Base-by-base conservation (phyloP, 306 rosid genomes). In the Lathyrus sativus region DNA sequence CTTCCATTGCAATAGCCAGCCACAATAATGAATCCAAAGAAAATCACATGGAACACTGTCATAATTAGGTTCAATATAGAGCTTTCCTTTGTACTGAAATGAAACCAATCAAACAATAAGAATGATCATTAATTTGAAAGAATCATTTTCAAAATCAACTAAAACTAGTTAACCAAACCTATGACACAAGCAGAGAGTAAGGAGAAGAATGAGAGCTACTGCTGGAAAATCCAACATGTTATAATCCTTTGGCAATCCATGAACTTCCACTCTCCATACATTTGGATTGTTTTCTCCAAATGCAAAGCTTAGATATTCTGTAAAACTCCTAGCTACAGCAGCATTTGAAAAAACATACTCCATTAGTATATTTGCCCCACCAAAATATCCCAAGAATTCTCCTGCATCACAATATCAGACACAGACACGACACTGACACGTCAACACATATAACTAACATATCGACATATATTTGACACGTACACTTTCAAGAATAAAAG, bases 341-440 rank as follows among this genome's bases (percentile, higher is more conserved):
- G 98, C 98, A 73, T 92, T 92, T 65, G 98, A 92, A 71, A 92
- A 70, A 17, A 92, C 98, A 83, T 92, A 92, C 80, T 86, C 98
- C 98, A 92, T 75, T 7, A 92, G 72, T 70, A 92, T 86, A 72
- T 88, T 92, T 67, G 98, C 96, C 74, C 98, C 98, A 54, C 91
- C 96, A 86, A 92, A 92, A 78, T 88, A 92, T 15, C 96, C 96
- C 72, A 79, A 80, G 79, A 88, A 92, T 63, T 92, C 98, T 76
- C 98, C 98, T 92, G 44, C 79, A 74, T 26, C 62, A 75, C 35
- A 50, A 44, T 12, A 42, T 1, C n/a, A 42, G 22, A 49, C 11
- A 24, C 22, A 19, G 22, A 19, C 1, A 49, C 5, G 26, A 49
- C 26, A 49, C 55, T 7, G 26, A 1, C 55, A 49, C 11, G 26